These are phyloP conservation scores for Mycena citricolor DNA, from an alignment of 1,284 basidiomycete genomes.

Conservation along the genomic window DNA sequence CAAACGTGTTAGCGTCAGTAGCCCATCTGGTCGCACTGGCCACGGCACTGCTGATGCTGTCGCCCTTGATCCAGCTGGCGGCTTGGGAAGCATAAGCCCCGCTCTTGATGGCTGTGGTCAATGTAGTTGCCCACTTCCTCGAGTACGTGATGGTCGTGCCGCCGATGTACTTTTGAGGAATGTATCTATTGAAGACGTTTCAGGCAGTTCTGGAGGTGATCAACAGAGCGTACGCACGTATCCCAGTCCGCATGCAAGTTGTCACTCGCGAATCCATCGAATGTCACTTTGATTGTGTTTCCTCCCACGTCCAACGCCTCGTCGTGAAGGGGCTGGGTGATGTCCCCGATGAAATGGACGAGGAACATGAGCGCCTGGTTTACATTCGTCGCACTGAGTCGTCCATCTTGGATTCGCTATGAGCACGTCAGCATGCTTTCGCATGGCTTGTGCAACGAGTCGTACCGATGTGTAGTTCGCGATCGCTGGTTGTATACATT, in stretches of 20 bases:
- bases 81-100: conserved; percentile 36
- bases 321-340: conserved; percentile 51
- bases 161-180: conserved; percentile 16
- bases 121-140: conserved; percentile 43
- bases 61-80: conserved; percentile 46
- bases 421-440: too few relatives aligned
- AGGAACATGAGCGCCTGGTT: conserved; percentile 12
- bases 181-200: too few relatives aligned
- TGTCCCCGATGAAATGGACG: conserved; percentile 49
- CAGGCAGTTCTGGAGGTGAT: too few relatives aligned
- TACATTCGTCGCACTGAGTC: conserved; percentile 7
- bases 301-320: conserved; percentile 43
- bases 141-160: conserved; percentile 31
- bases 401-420: conserved; percentile 12
- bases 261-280: conserved; percentile 35
- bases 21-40: conserved; percentile 42
- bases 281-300: conserved; percentile 41
- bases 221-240: too few relatives aligned
- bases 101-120: conserved; percentile 46
- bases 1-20: conserved; percentile 47
- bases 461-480: conserved; percentile 20
- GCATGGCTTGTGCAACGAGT: too few relatives aligned
- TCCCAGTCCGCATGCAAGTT: conserved; percentile 50
- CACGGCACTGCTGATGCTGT: conserved; percentile 37
- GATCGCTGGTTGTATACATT: too few relatives aligned